phyloP scores from a whole-genome alignment of 164 flowering plant species.

The Kalanchoe fedtschenkoi region DNA sequence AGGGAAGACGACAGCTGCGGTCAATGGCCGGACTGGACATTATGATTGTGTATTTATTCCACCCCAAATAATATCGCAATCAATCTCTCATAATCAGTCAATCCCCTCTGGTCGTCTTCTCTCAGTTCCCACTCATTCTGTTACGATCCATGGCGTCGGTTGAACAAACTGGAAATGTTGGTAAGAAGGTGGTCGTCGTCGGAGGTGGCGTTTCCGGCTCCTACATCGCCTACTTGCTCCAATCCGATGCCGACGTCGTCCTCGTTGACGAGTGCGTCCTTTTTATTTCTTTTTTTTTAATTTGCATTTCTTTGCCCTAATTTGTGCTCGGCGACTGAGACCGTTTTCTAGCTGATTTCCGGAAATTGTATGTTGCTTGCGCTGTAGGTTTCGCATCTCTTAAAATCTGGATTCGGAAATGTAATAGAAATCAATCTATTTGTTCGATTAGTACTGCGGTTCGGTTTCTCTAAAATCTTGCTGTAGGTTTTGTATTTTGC shows the following conservation, averaged over 20 bases:
- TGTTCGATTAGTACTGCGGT: too few relatives aligned
- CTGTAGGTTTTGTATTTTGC: background rate
- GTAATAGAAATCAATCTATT: too few relatives aligned
- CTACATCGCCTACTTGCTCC: constrained; percentile 13
- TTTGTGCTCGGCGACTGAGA: background rate
- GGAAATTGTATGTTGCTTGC: background rate
- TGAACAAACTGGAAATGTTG: background rate
- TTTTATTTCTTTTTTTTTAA: background rate
- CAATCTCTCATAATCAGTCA: too few relatives aligned
- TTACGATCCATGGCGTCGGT: background rate
- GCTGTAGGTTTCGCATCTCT: background rate
- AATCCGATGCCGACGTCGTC: constrained; percentile 11
- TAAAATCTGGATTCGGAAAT: background rate
- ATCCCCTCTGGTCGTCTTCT: too few relatives aligned
- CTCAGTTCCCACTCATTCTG: too few relatives aligned
- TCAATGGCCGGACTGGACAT: too few relatives aligned
- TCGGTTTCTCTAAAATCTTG: too few relatives aligned
- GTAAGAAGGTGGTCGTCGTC: constrained; percentile 13
- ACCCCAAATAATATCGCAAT: too few relatives aligned
- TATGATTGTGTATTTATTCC: too few relatives aligned
- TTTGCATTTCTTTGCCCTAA: background rate
- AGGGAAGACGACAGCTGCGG: too few relatives aligned
- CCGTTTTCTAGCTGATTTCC: background rate
- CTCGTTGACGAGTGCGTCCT: constrained; percentile 17
- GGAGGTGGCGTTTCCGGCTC: constrained; percentile 20